Evolutionary conservation across 768 basidiomycete species (phyloP), one percentile per base, ranked within the genome.

Genomic region (Kwoniella sp.): DNA sequence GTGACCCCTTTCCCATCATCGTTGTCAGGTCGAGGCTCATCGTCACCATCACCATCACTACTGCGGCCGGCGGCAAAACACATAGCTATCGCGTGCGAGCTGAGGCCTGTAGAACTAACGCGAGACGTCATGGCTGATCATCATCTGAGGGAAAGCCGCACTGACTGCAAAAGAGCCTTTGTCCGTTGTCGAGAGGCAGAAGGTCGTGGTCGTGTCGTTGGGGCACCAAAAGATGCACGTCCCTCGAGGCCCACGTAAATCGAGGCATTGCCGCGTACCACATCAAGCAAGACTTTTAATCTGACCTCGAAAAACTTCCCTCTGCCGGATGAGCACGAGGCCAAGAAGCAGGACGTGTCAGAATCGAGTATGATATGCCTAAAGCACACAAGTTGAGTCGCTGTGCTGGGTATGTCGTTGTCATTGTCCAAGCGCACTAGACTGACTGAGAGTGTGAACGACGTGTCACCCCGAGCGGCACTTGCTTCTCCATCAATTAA

Each of bases 1-100:
- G 58, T 60, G 58, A 60, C 58, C 58, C 58, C 48, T 47, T 48
- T 60, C 28, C 25, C 28, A n/a, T 23, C 20, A 17, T 28, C 58
- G 58, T 59, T 48, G 58, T 59, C 47, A 59, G 58, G 41, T 28
- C 22, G 34, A 25, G 55, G 41, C 34, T 28, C 34, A n/a, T 37
- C 41, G n/a, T 45, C 41, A 45, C 15, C 41, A 7, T 45, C 41
- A 45, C 41, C 41, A 45, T 45, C 41, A 45, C n/a, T 45, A 45
- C 4, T 45, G 11, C 15, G 41, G 20, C 41, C 41, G 41, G 41
- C 41, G 41, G 41, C 41, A 45, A 17, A 11, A n/a, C n/a, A n/a
- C n/a, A n/a, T 9, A 17, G 15, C 8, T 17, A 45, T 11, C 41
- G 41, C 20, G 41, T 17, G 41, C 15, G 15, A 17, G 41, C 8